Conservation (phyloP, 2,329 filamentous ascomycete species). For the Thermomyces lanuginosus region DNA sequence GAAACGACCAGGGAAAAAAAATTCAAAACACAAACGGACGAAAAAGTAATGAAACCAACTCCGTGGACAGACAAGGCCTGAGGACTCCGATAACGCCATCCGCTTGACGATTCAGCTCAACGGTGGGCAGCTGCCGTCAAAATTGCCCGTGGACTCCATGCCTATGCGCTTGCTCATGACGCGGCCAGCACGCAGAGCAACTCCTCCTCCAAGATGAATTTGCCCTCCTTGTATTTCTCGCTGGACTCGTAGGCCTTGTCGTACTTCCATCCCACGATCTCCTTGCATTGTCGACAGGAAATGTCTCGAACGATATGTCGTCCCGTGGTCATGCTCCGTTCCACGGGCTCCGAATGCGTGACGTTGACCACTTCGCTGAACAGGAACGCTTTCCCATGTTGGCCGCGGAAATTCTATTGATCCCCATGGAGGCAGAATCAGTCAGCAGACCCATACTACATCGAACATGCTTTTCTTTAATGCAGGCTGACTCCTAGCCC, state of each 20-base stretch:
- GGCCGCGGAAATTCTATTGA: slow-evolving; percentile 81
- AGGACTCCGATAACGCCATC: no score
- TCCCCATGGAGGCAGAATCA: slow-evolving; percentile 3
- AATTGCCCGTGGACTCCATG: no score
- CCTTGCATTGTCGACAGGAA: slow-evolving; percentile 73
- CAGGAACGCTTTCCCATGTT: slow-evolving; percentile 94
- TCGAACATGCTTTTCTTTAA: no score
- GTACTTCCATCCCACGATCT: slow-evolving; percentile 95
- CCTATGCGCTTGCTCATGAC: no score
- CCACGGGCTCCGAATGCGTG: slow-evolving; percentile 60
- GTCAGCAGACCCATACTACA: no score
- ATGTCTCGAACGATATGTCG: slow-evolving; percentile 91
- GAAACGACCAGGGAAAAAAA: no score
- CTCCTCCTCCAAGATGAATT: slow-evolving; percentile 90
- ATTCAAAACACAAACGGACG: no score
- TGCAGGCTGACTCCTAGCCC: no score
- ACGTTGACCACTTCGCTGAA: slow-evolving; percentile 92
- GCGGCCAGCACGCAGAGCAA: slow-evolving; percentile 65
- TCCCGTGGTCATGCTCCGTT: slow-evolving; percentile 96
- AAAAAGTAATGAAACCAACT: no score
- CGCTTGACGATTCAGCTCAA: no score
- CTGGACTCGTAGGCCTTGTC: slow-evolving; percentile 84
- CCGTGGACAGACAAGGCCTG: no score
- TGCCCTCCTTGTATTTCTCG: slow-evolving; percentile 98
- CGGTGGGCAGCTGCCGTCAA: no score